Percentiles rank a stretch among this genome's conserved stretches.
phyloP scores from a whole-genome alignment of 768 basidiomycete species.

The Boletus rufocinnamomeus region DNA sequence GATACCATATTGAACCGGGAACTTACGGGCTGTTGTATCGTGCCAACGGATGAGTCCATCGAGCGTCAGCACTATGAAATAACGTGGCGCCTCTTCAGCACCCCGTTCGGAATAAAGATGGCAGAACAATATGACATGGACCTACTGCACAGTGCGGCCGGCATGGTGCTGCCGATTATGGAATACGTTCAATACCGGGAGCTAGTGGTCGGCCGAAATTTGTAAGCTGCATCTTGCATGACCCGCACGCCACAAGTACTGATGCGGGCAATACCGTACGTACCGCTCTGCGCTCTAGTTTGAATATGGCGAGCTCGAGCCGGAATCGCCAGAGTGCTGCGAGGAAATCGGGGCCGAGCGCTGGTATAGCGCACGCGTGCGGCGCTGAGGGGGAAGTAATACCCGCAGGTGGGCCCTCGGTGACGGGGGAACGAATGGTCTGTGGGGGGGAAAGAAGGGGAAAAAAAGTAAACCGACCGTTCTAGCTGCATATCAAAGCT shows the following conservation, averaged over 20 bases:
- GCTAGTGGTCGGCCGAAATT: conserved; percentile 7
- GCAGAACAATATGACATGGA: neutral
- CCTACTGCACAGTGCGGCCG: conserved; percentile 5
- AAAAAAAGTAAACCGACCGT: neutral
- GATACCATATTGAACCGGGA: neutral
- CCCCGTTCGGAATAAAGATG: neutral
- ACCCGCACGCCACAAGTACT: neutral
- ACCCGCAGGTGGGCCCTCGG: neutral
- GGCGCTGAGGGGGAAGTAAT: neutral
- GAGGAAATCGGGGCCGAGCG: conserved; percentile 13
- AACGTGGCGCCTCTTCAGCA: neutral
- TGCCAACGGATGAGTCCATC: neutral
- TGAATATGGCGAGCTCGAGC: conserved; percentile 23
- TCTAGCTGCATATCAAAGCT: neutral
- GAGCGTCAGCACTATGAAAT: neutral
- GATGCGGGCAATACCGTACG: conserved; percentile 1
- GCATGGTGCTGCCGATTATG: neutral
- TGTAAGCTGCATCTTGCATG: neutral
- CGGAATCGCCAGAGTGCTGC: conserved; percentile 20
- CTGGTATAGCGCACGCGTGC: neutral
- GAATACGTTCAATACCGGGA: conserved; percentile 27
- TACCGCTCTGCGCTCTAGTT: conserved; percentile 27
- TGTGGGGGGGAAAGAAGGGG: neutral
- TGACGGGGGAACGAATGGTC: neutral
- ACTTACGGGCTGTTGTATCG: neutral